Base-by-base conservation (phyloP, 306 rosid species). In the Casuarina equisetifolia region DNA sequence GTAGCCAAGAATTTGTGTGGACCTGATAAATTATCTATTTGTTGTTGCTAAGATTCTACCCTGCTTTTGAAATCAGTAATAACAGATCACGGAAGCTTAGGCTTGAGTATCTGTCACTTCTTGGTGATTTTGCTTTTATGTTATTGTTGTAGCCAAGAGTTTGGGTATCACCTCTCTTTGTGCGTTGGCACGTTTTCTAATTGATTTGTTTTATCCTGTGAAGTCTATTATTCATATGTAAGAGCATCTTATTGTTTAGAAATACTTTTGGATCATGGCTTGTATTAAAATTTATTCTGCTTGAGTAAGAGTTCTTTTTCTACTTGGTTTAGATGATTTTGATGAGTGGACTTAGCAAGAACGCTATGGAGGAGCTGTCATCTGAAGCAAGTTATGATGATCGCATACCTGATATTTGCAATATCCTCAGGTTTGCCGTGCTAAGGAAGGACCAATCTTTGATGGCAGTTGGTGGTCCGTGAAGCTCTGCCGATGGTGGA, bases 401-500 rank as follows among this genome's bases (percentile, higher is more conserved):
- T 76, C 98, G 96, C 64, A 43, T 89, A 67, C 93, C 99, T 69
- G 98, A 96, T 82, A 85, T 92, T 40, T 88, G 91, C 90, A 96
- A 92, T 81, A 88, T 96, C 78, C 89, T 96, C 70, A 90, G 97
- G 85, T 96, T 96, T 91, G 94, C 91, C 0, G 82, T 96, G 82
- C 94, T 96, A 64, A 96, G 84, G 87, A 95, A 88, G 89, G 98
- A 91, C 53, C 96, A 86, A 75, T 81, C 97, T 53, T 85, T 90
- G 81, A 84, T 89, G 92, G 92, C 98, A 76, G 85, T 96, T 86
- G 99, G 99, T 80, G 99, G 98, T 59, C 97, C 88, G 17, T 96
- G 99, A 93, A 79, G 87, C 81, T 79, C 98, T 63, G 80, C 82
- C 55, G 99, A 96, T 71, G 99, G 98, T 74, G 88, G 83, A 36